phyloP scores from a whole-genome alignment of 2,329 filamentous ascomycete genomes.

The Aspergillus latus region DNA sequence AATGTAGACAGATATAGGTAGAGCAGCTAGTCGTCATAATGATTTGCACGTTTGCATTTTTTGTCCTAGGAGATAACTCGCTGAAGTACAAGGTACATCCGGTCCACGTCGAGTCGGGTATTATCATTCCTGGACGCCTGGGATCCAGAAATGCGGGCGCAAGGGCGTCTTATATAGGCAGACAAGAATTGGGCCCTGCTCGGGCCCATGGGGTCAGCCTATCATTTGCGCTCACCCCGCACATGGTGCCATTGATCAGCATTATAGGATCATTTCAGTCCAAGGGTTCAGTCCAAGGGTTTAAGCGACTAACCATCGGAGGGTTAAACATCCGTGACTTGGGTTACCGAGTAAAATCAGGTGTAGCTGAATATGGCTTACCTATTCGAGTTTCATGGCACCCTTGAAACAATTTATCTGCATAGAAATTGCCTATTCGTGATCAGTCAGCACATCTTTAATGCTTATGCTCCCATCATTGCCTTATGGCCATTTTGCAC shows the following conservation, averaged over 20 bases:
- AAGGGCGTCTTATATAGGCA: not conserved
- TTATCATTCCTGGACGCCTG: not conserved
- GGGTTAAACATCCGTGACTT: no score
- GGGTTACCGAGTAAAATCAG: no score
- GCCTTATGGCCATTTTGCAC: no score
- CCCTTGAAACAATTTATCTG: not conserved
- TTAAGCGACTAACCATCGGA: not conserved
- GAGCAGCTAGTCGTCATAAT: not conserved
- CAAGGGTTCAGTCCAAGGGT: no score
- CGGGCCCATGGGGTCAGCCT: not conserved
- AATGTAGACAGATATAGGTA: slow-evolving; percentile 1
- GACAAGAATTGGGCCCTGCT: no score
- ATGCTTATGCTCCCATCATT: no score
- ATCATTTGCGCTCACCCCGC: not conserved
- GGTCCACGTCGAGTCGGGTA: not conserved
- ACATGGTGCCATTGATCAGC: not conserved
- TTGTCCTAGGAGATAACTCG: not conserved
- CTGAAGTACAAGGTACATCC: not conserved
- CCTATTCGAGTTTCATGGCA: no score
- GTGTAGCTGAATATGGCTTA: no score
- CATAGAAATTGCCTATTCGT: not conserved
- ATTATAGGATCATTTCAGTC: not conserved
- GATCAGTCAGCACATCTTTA: not conserved
- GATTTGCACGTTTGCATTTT: not conserved
- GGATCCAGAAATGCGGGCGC: not conserved